Percentiles rank a stretch among this genome's conserved stretches.
These are phyloP conservation scores for Chlorella sp. DNA, from an alignment of 139 green algal species.

Conservation along the genomic window DNA sequence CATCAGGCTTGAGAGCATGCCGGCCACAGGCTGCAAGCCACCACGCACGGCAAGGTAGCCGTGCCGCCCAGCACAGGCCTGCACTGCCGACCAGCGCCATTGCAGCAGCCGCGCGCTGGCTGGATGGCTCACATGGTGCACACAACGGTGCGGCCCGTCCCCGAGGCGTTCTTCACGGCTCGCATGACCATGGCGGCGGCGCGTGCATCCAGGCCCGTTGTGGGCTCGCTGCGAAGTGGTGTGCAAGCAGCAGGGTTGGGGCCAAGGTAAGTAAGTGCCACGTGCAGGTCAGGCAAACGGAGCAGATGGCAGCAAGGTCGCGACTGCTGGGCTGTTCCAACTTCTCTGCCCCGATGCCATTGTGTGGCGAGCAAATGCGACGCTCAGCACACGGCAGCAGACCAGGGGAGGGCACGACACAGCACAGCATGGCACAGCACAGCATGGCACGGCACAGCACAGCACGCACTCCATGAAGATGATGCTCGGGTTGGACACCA, in stretches of 20 bases:
- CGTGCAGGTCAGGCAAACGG: too few species aligned
- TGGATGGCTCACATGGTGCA: conserved; percentile 50
- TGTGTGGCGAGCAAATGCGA: too few species aligned
- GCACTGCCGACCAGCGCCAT: too few species aligned
- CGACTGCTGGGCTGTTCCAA: too few species aligned
- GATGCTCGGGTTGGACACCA: conserved; percentile 75
- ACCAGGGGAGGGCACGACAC: neutral
- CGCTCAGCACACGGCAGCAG: too few species aligned
- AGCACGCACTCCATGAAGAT: conserved; percentile 54
- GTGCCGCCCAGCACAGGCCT: neutral
- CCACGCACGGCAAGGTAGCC: neutral
- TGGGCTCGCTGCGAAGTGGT: conserved; percentile 27
- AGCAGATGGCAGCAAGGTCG: too few species aligned
- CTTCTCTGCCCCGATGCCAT: too few species aligned
- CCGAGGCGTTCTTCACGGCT: conserved; percentile 40
- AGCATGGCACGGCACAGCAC: neutral
- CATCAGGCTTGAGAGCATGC: too few species aligned
- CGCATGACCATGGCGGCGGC: conserved; percentile 60
- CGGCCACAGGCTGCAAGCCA: too few species aligned
- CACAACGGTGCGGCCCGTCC: conserved; percentile 45
- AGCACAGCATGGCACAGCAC: neutral
- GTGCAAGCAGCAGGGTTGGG: neutral
- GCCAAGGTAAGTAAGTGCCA: too few species aligned
- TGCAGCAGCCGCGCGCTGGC: neutral
- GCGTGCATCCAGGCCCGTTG: conserved; percentile 51